These are phyloP conservation scores for Saccharata proteae DNA, from an alignment of 2,329 filamentous ascomycete genomes.

Conservation along the genomic window DNA sequence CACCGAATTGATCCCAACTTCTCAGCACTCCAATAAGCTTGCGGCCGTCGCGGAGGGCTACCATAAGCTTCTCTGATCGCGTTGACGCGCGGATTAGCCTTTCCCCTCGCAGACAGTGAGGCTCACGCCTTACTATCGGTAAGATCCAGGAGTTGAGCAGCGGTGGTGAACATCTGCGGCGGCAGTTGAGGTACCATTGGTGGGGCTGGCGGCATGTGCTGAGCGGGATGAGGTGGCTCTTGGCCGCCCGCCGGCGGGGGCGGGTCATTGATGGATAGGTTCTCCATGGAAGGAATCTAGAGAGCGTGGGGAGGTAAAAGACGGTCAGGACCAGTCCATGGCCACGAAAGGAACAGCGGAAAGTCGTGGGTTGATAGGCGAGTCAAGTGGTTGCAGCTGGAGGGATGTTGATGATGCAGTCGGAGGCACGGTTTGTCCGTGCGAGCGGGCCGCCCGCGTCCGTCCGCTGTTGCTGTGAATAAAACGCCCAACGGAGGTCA, in stretches of 20 bases:
- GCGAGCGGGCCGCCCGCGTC: conserved; percentile 2
- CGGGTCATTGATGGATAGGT: conserved; percentile 9
- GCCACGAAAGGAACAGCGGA: conserved; percentile 3
- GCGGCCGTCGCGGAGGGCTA: conserved; percentile 81
- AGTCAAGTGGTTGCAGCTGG: conserved; percentile 1
- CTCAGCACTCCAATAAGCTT: conserved; percentile 87
- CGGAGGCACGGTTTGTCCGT: conserved; percentile 2
- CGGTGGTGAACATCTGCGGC: conserved; percentile 97
- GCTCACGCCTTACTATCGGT: conserved; percentile 69
- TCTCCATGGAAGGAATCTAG: conserved; percentile 8
- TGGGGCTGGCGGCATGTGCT: conserved; percentile 10
- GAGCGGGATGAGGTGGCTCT: background rate
- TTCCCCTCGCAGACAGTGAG: conserved; percentile 2
- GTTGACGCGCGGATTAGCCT: conserved; percentile 15
- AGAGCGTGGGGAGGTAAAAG: background rate
- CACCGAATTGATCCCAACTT: conserved; percentile 98
- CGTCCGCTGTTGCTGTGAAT: too few relatives aligned
- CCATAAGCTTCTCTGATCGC: conserved; percentile 75
- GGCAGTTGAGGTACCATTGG: conserved; percentile 52
- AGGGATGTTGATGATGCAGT: conserved; percentile 5
- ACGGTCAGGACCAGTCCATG: conserved; percentile 9
- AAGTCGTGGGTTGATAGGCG: too few relatives aligned
- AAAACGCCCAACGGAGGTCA: too few relatives aligned
- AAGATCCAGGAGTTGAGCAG: conserved; percentile 85
- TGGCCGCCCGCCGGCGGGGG: conserved; percentile 4